Evolutionary conservation across 1,139 yeast genomes (phyloP).

Genomic region (Diutina scorzettiae): DNA sequence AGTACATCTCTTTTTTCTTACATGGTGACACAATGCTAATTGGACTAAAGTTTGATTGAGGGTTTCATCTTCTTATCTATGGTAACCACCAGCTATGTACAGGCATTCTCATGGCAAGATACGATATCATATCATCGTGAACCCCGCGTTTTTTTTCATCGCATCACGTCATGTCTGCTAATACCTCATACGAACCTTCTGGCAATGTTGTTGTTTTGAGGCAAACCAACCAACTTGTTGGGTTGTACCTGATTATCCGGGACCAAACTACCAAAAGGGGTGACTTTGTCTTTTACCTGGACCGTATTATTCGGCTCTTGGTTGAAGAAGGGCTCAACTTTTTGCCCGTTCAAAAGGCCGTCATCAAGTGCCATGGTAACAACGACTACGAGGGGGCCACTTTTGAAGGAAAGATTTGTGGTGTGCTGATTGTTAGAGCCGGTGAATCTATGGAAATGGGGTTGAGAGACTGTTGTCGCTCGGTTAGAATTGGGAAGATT

Average conservation of each 20-base stretch:
- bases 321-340: conserved; percentile 94
- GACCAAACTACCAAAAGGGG: conserved; percentile 69
- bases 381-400: conserved; percentile 64
- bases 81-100: too few species aligned
- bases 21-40: too few species aligned
- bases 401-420: conserved; percentile 88
- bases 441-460: conserved; percentile 99
- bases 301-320: conserved; percentile 79
- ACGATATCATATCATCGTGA: too few species aligned
- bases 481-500: conserved; percentile 92
- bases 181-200: conserved; percentile 9
- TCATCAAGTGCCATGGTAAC: conserved; percentile 69
- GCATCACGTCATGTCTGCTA: conserved; percentile 2
- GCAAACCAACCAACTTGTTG: conserved; percentile 81
- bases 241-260: conserved; percentile 83
- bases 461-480: conserved; percentile 76
- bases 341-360: conserved; percentile 63
- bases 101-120: too few species aligned
- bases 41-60: too few species aligned
- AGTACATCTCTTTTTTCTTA: too few species aligned
- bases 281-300: conserved; percentile 90
- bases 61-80: too few species aligned
- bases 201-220: conserved; percentile 61
- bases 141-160: too few species aligned
- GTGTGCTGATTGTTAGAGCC: conserved; percentile 94